phyloP scores from a whole-genome alignment of 176 grass and related monocot species.

The Triticum dicoccoides region DNA sequence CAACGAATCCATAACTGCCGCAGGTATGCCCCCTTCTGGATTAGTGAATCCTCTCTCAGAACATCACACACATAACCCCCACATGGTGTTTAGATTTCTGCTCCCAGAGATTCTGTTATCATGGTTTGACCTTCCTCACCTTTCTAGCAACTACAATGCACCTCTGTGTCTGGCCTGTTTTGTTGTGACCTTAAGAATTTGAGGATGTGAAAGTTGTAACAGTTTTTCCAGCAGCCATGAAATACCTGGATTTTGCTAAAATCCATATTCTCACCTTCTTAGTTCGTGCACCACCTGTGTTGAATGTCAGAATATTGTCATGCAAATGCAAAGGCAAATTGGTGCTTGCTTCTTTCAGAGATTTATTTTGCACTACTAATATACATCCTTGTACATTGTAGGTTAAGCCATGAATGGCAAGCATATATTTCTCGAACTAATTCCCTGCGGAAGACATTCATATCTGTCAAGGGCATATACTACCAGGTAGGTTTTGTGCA shows the following conservation, averaged over 20 bases:
- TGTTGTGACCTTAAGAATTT: neutral
- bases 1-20: constrained; percentile 82
- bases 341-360: neutral
- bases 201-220: neutral
- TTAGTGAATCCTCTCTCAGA: neutral
- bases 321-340: neutral
- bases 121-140: neutral
- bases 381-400: constrained; percentile 41
- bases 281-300: neutral
- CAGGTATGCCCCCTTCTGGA: constrained; percentile 42
- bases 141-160: neutral
- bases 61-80: neutral
- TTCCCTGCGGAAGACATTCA: constrained; percentile 84
- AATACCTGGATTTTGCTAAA: neutral
- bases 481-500: constrained; percentile 58
- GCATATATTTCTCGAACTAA: constrained; percentile 88
- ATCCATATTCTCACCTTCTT: neutral
- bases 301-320: neutral
- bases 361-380: neutral
- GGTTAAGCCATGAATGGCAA: constrained; percentile 99
- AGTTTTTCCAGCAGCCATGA: neutral
- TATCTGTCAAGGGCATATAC: constrained; percentile 99
- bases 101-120: neutral
- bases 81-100: neutral
- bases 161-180: neutral